phyloP scores from a whole-genome alignment of 2,329 filamentous ascomycete species.

The Oidium heveae region DNA sequence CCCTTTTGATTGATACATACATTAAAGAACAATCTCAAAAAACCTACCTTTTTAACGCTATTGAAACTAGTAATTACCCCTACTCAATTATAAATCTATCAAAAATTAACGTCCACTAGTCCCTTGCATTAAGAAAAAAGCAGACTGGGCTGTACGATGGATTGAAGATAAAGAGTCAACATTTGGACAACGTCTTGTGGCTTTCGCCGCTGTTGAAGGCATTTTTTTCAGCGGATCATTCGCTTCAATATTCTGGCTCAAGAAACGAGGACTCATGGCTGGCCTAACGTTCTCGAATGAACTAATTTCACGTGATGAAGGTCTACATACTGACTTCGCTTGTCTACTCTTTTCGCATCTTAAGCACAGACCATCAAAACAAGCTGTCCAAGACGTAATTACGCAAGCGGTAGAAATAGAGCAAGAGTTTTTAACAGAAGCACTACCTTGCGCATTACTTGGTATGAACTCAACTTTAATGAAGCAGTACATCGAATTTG shows the following conservation, averaged over 20 bases:
- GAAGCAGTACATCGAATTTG: conserved; percentile 99
- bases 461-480: conserved; percentile 95
- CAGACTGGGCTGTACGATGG: conserved; percentile 91
- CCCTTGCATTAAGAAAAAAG: conserved; percentile 94
- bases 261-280: conserved; percentile 98
- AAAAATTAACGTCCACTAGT: conserved; percentile 23
- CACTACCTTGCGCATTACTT: conserved; percentile 72
- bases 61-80: conserved; percentile 78
- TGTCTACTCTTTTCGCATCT: conserved; percentile 95
- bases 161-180: conserved; percentile 83
- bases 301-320: conserved; percentile 97
- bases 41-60: conserved; percentile 88
- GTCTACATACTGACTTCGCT: conserved; percentile 96
- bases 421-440: conserved; percentile 93
- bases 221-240: conserved; percentile 99
- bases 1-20: conserved; percentile 94
- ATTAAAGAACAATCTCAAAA: conserved; percentile 94
- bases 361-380: conserved; percentile 65
- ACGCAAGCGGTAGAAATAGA: conserved; percentile 83
- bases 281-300: conserved; percentile 98
- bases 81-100: conserved; percentile 10
- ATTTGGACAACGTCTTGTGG: conserved; percentile 84
- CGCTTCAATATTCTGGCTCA: conserved; percentile 98
- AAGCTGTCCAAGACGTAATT: conserved; percentile 69
- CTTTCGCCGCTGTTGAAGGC: conserved; percentile 92